Percentiles rank a stretch among this genome's conserved stretches.
Conservation (phyloP, 2,329 filamentous ascomycete species). For the Aplosporella prunicola region DNA sequence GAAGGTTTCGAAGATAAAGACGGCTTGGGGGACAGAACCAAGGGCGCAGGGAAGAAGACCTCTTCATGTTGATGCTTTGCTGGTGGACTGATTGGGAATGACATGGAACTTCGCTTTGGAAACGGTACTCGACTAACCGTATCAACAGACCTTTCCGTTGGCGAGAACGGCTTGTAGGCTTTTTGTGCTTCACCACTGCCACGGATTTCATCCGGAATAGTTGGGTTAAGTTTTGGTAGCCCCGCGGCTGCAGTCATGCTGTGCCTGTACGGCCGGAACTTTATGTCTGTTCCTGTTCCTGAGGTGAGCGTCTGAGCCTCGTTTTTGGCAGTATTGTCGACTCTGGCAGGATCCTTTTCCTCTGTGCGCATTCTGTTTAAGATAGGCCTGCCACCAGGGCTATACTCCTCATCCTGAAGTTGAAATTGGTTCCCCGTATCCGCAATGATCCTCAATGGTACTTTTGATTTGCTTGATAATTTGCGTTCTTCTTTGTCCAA, state of each 20-base stretch:
- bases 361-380: conserved; percentile 19
- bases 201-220: background rate
- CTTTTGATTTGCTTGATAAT: too few species aligned
- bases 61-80: conserved; percentile 19
- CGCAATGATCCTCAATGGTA: conserved; percentile 7
- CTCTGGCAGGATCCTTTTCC: conserved; percentile 13
- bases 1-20: conserved; percentile 14
- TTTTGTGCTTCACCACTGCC: conserved; percentile 5
- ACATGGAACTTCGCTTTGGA: conserved; percentile 19
- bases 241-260: conserved; percentile 1
- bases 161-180: conserved; percentile 13
- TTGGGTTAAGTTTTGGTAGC: conserved; percentile 4
- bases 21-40: conserved; percentile 11
- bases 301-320: conserved; percentile 14
- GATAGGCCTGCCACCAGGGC: conserved; percentile 45
- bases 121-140: conserved; percentile 3
- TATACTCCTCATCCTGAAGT: conserved; percentile 33
- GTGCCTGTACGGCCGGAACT: background rate
- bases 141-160: conserved; percentile 8
- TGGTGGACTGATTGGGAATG: conserved; percentile 14
- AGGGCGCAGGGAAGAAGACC: conserved; percentile 24
- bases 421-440: conserved; percentile 4
- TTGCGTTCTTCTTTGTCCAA: background rate
- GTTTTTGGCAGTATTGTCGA: conserved; percentile 8
- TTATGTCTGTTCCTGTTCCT: conserved; percentile 20